These are phyloP conservation scores for Ophiostoma populinum DNA, from an alignment of 2,329 filamentous ascomycete species.

Conservation along the genomic window DNA sequence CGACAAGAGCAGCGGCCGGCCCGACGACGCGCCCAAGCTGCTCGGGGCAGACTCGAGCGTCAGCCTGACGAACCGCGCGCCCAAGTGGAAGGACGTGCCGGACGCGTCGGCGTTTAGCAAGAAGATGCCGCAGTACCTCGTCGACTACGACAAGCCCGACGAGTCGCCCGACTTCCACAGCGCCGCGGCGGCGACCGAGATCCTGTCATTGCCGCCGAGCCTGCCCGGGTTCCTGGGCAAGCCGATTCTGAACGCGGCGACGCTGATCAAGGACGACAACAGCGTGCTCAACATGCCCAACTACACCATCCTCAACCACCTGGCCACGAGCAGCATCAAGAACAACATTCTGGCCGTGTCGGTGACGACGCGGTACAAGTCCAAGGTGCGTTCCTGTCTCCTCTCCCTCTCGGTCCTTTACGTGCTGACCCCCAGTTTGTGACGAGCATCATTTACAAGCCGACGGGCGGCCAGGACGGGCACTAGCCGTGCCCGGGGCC, in stretches of 20 bases:
- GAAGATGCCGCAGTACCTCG: constrained; percentile 66
- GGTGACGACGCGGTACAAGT: constrained; percentile 91
- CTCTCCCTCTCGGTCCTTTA: not conserved
- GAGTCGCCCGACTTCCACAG: constrained; percentile 58
- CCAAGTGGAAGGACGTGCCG: constrained; percentile 36
- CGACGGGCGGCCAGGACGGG: constrained; percentile 43
- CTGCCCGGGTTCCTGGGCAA: constrained; percentile 85
- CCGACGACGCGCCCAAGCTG: not conserved
- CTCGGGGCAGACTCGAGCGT: constrained; percentile 3
- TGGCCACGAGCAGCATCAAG: constrained; percentile 96
- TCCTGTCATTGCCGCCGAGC: constrained; percentile 66
- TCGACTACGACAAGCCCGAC: constrained; percentile 74
- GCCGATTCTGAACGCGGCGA: constrained; percentile 81
- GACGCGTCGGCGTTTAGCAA: constrained; percentile 47
- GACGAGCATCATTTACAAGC: constrained; percentile 95
- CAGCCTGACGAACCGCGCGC: constrained; percentile 17
- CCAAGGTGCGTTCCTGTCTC: constrained; percentile 48
- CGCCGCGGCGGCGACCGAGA: constrained; percentile 57
- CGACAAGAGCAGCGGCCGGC: constrained; percentile 13
- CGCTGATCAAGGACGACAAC: constrained; percentile 92
- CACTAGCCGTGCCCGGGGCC: no score
- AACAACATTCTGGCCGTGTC: constrained; percentile 89
- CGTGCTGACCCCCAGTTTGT: constrained; percentile 53
- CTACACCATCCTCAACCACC: constrained; percentile 88
- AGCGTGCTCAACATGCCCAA: constrained; percentile 95